Evolutionary conservation across 306 rosid genomes (phyloP).

Genomic region (Gynostemma pentaphyllum): DNA sequence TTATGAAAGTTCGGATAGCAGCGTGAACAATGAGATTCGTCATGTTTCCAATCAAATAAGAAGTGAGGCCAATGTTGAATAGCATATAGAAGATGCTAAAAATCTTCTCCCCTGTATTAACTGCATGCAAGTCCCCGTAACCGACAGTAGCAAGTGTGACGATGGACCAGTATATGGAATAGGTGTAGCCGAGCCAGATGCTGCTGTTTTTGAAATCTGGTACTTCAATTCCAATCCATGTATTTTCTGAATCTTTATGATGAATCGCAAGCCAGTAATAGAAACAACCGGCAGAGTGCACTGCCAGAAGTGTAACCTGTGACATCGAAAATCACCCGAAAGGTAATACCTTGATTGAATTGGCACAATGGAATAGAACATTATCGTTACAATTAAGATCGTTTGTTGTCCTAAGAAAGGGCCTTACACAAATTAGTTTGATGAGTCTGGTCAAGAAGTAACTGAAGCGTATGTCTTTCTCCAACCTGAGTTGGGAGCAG

Average conservation of each 20-base stretch:
- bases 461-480: slow-evolving; percentile 75
- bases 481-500: slow-evolving; percentile 39
- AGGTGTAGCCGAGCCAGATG: slow-evolving; percentile 53
- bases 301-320: slow-evolving; percentile 72
- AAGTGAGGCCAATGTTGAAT: slow-evolving; percentile 78
- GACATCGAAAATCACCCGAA: background rate
- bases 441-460: slow-evolving; percentile 50
- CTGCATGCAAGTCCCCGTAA: slow-evolving; percentile 83
- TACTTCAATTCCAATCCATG: slow-evolving; percentile 61
- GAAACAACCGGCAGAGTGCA: slow-evolving; percentile 81
- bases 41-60: slow-evolving; percentile 87
- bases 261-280: slow-evolving; percentile 64
- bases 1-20: slow-evolving; percentile 47
- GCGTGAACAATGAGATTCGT: slow-evolving; percentile 71
- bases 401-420: background rate
- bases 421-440: slow-evolving; percentile 68
- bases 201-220: slow-evolving; percentile 33
- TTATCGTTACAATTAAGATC: slow-evolving; percentile 3
- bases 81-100: slow-evolving; percentile 62
- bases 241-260: slow-evolving; percentile 26
- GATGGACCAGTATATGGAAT: slow-evolving; percentile 74
- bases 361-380: background rate
- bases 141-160: slow-evolving; percentile 83
- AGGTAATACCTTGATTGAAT: background rate
- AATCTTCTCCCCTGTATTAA: slow-evolving; percentile 55